A percentile compares a stretch with the other conserved stretches of the same genome.
These are phyloP conservation scores for Aspergillus affinis DNA, from an alignment of 495 filamentous ascomycete genomes.

Conservation along the genomic window DNA sequence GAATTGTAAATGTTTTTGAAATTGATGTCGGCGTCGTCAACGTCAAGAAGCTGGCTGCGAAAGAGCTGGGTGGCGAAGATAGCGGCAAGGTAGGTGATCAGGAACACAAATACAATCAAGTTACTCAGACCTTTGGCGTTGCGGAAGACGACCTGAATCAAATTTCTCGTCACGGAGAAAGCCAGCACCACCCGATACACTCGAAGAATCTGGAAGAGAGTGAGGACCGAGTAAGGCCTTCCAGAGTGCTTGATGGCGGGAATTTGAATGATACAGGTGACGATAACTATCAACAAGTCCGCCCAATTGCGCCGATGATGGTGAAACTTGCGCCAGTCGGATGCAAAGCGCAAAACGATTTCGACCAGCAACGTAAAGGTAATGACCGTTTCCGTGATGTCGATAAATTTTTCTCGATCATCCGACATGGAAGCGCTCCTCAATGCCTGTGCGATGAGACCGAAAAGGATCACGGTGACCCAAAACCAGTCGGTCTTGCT, in stretches of 20 bases:
- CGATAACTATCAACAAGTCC: constrained; percentile 75
- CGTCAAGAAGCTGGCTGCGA: constrained; percentile 73
- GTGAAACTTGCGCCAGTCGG: constrained; percentile 79
- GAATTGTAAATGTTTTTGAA: constrained; percentile 93
- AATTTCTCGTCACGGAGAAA: constrained; percentile 77
- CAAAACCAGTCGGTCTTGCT: constrained; percentile 74
- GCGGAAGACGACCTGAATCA: constrained; percentile 84
- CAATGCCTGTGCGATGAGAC: constrained; percentile 69
- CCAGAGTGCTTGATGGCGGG: constrained; percentile 76
- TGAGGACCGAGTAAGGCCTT: constrained; percentile 82
- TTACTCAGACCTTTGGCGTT: constrained; percentile 92
- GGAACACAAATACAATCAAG: constrained; percentile 91
- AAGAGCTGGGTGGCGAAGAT: constrained; percentile 95
- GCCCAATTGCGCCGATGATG: constrained; percentile 68
- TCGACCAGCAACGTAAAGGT: constrained; percentile 79
- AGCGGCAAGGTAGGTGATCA: constrained; percentile 89
- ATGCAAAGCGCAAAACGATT: constrained; percentile 74
- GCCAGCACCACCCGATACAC: constrained; percentile 91
- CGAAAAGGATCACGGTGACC: constrained; percentile 76
- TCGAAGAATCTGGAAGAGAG: constrained; percentile 88
- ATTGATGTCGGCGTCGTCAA: constrained; percentile 63
- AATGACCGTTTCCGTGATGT: constrained; percentile 70
- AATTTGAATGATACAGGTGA: constrained; percentile 83
- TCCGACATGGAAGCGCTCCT: constrained; percentile 71
- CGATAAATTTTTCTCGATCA: constrained; percentile 53